Conservation (phyloP, 345 rosid genomes). For the Gossypium arboreum region DNA sequence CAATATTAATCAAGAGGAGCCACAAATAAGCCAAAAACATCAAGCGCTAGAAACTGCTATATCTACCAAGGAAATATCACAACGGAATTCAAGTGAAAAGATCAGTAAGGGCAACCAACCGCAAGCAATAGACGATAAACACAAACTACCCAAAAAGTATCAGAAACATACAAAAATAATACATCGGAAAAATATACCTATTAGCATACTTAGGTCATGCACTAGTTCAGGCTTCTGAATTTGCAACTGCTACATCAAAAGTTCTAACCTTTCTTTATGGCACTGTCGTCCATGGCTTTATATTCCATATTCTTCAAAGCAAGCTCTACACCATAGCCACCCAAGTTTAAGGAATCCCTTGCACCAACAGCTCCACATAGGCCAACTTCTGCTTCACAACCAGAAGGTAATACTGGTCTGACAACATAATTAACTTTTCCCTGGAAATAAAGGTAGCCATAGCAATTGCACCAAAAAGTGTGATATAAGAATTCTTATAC, state of each 20-base stretch:
- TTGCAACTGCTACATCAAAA: neutral
- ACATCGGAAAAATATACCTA: neutral
- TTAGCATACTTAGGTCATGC: neutral
- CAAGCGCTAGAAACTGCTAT: neutral
- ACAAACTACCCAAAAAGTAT: neutral
- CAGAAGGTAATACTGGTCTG: constrained; percentile 86
- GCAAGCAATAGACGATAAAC: neutral
- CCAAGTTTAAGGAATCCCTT: constrained; percentile 69
- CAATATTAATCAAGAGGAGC: neutral
- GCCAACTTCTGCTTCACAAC: constrained; percentile 70
- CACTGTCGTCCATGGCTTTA: constrained; percentile 96
- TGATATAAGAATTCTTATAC: neutral
- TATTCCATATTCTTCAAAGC: constrained; percentile 99
- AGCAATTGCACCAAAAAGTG: neutral
- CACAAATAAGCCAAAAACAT: no score
- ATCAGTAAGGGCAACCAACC: neutral
- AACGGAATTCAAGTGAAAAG: constrained; percentile 3
- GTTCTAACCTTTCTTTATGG: constrained; percentile 77
- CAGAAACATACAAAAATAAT: neutral
- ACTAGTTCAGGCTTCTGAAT: neutral
- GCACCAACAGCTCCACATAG: constrained; percentile 86
- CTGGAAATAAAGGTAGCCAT: constrained; percentile 38
- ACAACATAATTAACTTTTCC: constrained; percentile 83
- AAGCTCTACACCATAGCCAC: constrained; percentile 98
- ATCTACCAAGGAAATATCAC: neutral